Base-by-base conservation (phyloP, 352 stramenopile species). In the Blastocystis hominis region DNA sequence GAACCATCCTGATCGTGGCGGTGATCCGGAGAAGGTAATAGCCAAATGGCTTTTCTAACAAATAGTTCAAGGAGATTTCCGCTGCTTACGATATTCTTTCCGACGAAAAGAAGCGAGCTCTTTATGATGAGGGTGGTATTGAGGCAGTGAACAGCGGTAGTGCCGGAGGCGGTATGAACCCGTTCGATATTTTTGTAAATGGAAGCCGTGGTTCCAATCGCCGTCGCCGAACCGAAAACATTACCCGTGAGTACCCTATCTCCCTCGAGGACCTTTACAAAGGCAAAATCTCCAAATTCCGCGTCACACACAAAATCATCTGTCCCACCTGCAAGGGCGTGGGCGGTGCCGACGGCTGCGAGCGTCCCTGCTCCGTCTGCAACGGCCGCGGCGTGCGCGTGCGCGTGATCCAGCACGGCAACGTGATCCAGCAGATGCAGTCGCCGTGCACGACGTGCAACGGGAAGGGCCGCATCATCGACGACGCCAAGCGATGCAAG, bases 241-340 rank as follows among this genome's bases (percentile, higher is more conserved):
- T 98, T 75, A 91, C 94, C 53, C 94, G 98, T 91, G 93, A 94
- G 44, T 91, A 98, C 80, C 97, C 97, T 90, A 95, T 98, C 36
- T 97, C 93, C 69, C 91, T 99, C 61, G 96, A 99, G 90, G 96
- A 99, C 89, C 90, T 99, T 63, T 99, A 98, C 93, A 98, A 98
- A 89, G 97, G 97, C 89, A 98, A 98, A 91, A 98, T 95, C 5
- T 94, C 97, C 64, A 98, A 98, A 88, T 91, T 98, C 30, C 95
- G 95, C 1, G 94, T 99, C 75, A 98, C 96, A 88, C 94, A 96
- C 53, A 95, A 98, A 89, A 93, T 96, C 86, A 88, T 96, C 10
- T 97, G 94, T 75, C 89, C 89, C 34, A 90, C 92, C 80, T 97
- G 94, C 88, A 93, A 94, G 40, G 94, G 94, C 64, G 91, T 91